Conservation (phyloP, 176 grass and related monocot genomes). For the Phragmites australis region DNA sequence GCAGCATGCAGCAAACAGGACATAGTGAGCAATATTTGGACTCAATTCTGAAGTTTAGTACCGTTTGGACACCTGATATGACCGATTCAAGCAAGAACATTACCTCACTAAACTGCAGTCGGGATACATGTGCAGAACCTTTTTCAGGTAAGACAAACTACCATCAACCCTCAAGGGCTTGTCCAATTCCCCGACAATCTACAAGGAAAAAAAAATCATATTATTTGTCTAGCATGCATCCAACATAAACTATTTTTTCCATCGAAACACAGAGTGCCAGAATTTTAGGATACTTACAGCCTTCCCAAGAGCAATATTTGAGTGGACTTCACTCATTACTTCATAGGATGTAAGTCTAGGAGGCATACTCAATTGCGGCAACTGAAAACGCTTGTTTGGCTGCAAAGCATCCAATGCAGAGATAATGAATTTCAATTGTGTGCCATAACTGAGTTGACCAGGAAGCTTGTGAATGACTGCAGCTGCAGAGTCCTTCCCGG, state of each 20-base stretch:
- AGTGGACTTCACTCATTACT: conserved; percentile 80
- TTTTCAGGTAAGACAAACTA: conserved; percentile 75
- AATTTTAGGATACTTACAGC: conserved; percentile 56
- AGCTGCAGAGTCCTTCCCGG: conserved; percentile 69
- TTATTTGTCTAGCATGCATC: conserved; percentile 17
- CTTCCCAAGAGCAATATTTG: conserved; percentile 84
- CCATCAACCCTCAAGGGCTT: conserved; percentile 52
- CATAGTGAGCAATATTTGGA: conserved; percentile 23
- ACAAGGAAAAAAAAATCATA: conserved; percentile 24
- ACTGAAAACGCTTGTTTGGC: conserved; percentile 62
- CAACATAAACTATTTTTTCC: conserved; percentile 17
- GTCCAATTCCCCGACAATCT: conserved; percentile 55
- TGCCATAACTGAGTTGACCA: conserved; percentile 50
- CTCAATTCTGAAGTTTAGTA: conserved; percentile 14
- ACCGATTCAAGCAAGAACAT: conserved; percentile 27
- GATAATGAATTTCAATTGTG: conserved; percentile 73
- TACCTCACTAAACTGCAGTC: conserved; percentile 84
- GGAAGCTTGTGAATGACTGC: conserved; percentile 76
- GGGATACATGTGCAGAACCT: conserved; percentile 91
- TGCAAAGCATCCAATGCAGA: conserved; percentile 87
- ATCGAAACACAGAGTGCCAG: conserved; percentile 20
- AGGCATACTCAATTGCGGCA: conserved; percentile 57
- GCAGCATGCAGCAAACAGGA: conserved; percentile 38
- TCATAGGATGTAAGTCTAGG: conserved; percentile 55
- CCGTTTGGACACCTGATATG: neutral